A percentile compares a stretch with the other conserved stretches of the same genome.
Evolutionary conservation across 2,329 filamentous ascomycete species (phyloP).

Genomic region (Ophiocordyceps camponoti-saundersi): DNA sequence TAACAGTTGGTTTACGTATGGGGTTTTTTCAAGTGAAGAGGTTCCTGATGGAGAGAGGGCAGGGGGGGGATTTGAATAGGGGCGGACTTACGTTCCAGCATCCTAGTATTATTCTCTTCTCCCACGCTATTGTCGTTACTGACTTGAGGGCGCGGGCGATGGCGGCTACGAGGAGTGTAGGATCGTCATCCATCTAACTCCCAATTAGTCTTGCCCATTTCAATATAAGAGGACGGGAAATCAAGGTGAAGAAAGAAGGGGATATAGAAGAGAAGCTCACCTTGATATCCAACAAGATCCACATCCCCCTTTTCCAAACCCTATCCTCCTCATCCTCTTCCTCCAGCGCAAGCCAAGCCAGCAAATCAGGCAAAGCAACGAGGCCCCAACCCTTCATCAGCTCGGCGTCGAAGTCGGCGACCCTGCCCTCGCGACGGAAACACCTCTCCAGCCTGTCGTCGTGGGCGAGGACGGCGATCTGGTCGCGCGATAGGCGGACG

Average conservation of each 20-base stretch:
- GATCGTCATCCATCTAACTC: slow-evolving; percentile 54
- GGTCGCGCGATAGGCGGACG: slow-evolving; percentile 65
- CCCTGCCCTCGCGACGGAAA: slow-evolving; percentile 55
- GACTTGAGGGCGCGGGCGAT: slow-evolving; percentile 47
- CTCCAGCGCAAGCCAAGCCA: slow-evolving; percentile 49
- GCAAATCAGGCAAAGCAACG: slow-evolving; percentile 42
- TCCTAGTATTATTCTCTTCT: slow-evolving; percentile 57
- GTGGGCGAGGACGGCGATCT: slow-evolving; percentile 72
- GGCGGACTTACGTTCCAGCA: slow-evolving; percentile 51
- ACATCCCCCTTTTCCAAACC: slow-evolving; percentile 25
- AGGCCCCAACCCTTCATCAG: slow-evolving; percentile 56
- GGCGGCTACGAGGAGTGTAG: slow-evolving; percentile 51
- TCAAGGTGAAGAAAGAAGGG: too few relatives aligned
- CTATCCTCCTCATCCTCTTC: slow-evolving; percentile 21
- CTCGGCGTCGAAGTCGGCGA: slow-evolving; percentile 62
- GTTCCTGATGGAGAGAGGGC: too few relatives aligned
- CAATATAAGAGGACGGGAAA: too few relatives aligned
- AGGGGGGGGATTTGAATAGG: background rate
- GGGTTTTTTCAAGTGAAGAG: too few relatives aligned
- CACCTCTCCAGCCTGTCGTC: slow-evolving; percentile 66
- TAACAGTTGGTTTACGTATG: background rate
- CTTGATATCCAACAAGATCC: slow-evolving; percentile 83
- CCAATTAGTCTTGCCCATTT: too few relatives aligned
- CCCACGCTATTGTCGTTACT: slow-evolving; percentile 44
- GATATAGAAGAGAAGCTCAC: slow-evolving; percentile 19